Conservation (phyloP, 192 early-diverging fungal species). For the Entophlyctis luteolus region DNA sequence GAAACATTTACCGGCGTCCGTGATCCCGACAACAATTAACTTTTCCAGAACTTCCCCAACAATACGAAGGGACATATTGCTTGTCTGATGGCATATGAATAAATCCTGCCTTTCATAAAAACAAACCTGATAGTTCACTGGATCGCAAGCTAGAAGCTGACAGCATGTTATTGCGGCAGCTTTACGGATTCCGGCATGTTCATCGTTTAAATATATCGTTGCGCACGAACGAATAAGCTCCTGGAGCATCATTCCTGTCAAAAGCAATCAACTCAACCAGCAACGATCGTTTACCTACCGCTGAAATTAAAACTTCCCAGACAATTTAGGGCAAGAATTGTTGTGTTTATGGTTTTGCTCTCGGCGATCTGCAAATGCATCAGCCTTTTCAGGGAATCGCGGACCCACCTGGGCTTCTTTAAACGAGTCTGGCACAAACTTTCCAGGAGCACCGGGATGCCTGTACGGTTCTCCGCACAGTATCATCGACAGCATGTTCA, state of each 20-base stretch:
- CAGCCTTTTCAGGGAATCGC: neutral
- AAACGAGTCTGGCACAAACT: conserved; percentile 22
- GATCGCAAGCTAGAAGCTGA: conserved; percentile 74
- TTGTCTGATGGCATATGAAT: conserved; percentile 22
- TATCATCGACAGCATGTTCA: conserved; percentile 84
- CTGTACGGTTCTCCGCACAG: conserved; percentile 76
- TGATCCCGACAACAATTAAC: conserved; percentile 81
- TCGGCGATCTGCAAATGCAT: conserved; percentile 47
- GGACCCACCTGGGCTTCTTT: conserved; percentile 4
- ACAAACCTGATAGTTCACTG: conserved; percentile 74
- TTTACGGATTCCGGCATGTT: conserved; percentile 70
- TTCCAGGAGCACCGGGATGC: conserved; percentile 64
- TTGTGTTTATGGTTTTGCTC: conserved; percentile 64
- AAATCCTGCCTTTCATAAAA: too few relatives aligned
- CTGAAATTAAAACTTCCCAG: conserved; percentile 84
- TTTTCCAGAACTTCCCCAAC: conserved; percentile 85
- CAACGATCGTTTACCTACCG: conserved; percentile 23
- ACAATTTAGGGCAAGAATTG: conserved; percentile 77
- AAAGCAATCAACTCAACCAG: neutral
- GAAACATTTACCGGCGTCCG: conserved; percentile 70
- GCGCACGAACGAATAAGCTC: conserved; percentile 88
- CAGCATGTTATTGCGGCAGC: conserved; percentile 83
- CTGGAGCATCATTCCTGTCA: conserved; percentile 65
- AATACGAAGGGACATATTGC: conserved; percentile 71
- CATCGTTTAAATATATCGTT: conserved; percentile 75